Evolutionary conservation across 108 stramenopile genomes (phyloP).

Genomic region (Stephanodiscus minutulus): DNA sequence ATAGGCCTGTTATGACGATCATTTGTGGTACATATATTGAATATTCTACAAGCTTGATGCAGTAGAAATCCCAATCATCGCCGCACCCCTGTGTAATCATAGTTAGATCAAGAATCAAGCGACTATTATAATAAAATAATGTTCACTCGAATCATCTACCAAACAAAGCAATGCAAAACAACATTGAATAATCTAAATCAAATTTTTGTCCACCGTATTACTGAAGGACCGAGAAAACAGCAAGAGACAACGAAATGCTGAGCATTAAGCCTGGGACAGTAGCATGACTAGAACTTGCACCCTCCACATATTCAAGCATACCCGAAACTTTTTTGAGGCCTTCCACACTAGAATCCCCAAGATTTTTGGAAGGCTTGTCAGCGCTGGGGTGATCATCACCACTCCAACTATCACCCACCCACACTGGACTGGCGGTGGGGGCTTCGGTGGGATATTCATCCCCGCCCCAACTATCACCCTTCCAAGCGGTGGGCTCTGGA

Average conservation of each 20-base stretch:
- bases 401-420: background rate
- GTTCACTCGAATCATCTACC: no score
- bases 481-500: background rate
- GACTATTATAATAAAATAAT: no score
- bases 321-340: background rate
- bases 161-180: no score
- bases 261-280: background rate
- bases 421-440: background rate
- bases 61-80: no score
- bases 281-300: background rate
- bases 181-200: background rate
- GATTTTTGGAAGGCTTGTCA: background rate
- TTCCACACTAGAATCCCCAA: background rate
- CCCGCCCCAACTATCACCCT: background rate
- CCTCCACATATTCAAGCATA: background rate
- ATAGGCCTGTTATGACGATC: constrained; percentile 14
- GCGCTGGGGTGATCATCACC: background rate
- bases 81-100: no score
- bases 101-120: no score
- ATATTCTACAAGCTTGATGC: no score
- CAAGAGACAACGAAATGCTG: background rate
- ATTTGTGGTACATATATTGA: no score
- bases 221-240: background rate
- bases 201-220: background rate
- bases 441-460: background rate